Evolutionary conservation across 805 yeast genomes (phyloP), one percentile per base, ranked within the genome.

Genomic region (Phaffomyces opuntiae): DNA sequence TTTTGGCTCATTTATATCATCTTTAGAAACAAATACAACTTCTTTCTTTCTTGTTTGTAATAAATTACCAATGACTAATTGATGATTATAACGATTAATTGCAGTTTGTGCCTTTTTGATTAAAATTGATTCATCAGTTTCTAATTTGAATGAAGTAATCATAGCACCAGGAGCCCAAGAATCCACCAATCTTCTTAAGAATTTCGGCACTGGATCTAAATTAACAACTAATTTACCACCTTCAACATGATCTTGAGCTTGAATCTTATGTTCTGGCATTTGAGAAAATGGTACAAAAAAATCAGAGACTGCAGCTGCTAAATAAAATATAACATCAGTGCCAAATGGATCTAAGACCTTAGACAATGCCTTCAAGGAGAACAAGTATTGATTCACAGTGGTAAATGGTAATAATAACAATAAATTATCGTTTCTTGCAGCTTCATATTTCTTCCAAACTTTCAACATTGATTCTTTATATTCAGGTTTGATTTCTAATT

Each of bases 271-370:
- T 56, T 88, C 89, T 3, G 97, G 95, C 56, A 89, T 71, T 52
- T 87, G 74, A 1, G 90, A 81, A 38, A 77, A 77, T 2, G 99
- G 99, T 37, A 93, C 73, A 67, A 90, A 93, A 65, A 93, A 93
- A 62, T 93, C 99, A 8, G 96, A 87, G 0, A 93, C 99, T 0
- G 99, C 99, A 9, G 99, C 98, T 0, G 99, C 99, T 44, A 93
- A 71, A 61, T 83, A 93, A 61, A 91, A 87, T 36, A 93, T 62
- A 0, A 89, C 87, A 45, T 68, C 69, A 5, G 73, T 63, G 3
- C 80, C 84, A 36, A 77, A 62, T 4, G 67, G 65, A 44, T 80
- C 75, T 57, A 91, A 63, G 38, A 73, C 70, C 50, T 74, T 73
- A 1, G 93, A 82, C 9, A 87, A 69, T 34, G 79, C 66, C 51